phyloP scores from a whole-genome alignment of 1,284 basidiomycete species.

The Pseudozyma pruni region DNA sequence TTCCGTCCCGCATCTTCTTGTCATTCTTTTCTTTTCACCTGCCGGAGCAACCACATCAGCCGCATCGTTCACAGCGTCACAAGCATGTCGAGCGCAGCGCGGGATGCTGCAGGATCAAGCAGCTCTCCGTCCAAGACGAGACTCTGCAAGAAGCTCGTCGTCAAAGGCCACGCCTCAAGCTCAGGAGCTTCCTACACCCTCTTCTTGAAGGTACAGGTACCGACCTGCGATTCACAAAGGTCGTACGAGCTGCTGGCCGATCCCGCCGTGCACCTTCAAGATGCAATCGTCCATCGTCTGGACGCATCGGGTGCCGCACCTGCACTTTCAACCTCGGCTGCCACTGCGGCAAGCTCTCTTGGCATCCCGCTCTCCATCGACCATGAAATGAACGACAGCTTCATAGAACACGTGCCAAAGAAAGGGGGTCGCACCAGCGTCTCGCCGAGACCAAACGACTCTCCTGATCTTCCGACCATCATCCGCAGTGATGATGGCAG shows the following conservation, averaged over 20 bases:
- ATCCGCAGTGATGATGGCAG: slow-evolving; percentile 8
- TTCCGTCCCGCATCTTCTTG: not conserved
- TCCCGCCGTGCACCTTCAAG: slow-evolving; percentile 15
- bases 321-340: slow-evolving; percentile 37
- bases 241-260: slow-evolving; percentile 12
- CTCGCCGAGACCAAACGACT: not conserved
- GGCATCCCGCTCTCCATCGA: slow-evolving; percentile 38
- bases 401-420: slow-evolving; percentile 12
- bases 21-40: not conserved
- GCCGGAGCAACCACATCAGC: not conserved
- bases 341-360: slow-evolving; percentile 25
- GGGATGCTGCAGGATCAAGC: slow-evolving; percentile 1
- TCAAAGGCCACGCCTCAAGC: slow-evolving; percentile 37
- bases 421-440: not conserved
- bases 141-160: slow-evolving; percentile 46
- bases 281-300: slow-evolving; percentile 29
- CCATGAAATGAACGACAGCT: slow-evolving; percentile 31
- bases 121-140: slow-evolving; percentile 5
- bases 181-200: slow-evolving; percentile 35
- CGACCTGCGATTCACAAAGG: not conserved
- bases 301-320: slow-evolving; percentile 37
- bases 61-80: slow-evolving; percentile 1
- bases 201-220: slow-evolving; percentile 35
- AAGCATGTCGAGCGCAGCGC: not conserved
- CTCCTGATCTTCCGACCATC: slow-evolving; percentile 12